Base-by-base conservation (phyloP, 805 yeast genomes). In the Saccharomycopsis capsularis region DNA sequence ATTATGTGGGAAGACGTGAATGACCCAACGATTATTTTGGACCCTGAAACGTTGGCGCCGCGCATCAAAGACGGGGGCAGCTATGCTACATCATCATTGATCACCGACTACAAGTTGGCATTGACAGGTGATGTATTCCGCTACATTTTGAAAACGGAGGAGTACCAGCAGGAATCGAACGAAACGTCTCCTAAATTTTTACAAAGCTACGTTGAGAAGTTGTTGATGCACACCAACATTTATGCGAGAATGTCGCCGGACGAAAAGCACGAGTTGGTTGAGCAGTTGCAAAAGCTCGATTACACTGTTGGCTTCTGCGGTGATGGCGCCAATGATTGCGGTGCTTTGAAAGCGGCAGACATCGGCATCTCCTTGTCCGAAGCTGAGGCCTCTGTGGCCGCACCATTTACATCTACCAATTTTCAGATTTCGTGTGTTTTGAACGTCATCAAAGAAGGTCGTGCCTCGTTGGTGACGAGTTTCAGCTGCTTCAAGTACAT, bases 181-280 rank as follows among this genome's bases (percentile, higher is more conserved):
- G 37, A 37, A 3, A 21, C 16, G 2, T 22, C 35, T 11, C 11
- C 55, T 19, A 22, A 47, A 7, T 51, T 57, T 59, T 44, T 68
- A 55, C 65, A 68, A 16, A 62, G 60, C 1, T 72, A 69, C 61
- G 76, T 74, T 37, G 76, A 76, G 42, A 70, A 68, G 23, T 73
- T 93, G 62, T 70, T 93, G 47, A 69, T 88, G 69, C 79, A 76
- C 53, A 80, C 89, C 50, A 76, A 81, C 40, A 77, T 93, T 3
- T 93, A 82, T 68, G 98, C 99, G 0, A 74, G 99, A 55, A 93
- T 93, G 99, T 90, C 98, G 0, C 99, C 99, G 0, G 99, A 95
- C 65, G 99, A 93, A 64, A 93, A 93, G 61, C 96, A 93, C 63
- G 99, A 93, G 65, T 70, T 93, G 42, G 96, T 93, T 32, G 90